Base-by-base conservation (phyloP, 805 yeast species). In the Vanderwaltozyma yarrowii region DNA sequence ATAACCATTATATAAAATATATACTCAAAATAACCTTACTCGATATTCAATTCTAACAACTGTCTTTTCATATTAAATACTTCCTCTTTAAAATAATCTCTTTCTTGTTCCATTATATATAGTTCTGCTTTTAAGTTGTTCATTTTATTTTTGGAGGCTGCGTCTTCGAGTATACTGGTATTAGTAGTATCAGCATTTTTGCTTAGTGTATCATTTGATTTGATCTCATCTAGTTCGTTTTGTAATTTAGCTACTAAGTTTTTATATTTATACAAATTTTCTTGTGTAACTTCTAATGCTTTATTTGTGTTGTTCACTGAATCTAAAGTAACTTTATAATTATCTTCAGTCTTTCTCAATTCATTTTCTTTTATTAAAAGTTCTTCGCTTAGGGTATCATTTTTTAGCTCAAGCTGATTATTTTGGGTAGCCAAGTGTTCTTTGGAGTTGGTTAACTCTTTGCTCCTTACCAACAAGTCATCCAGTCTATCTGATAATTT, bases 51-150 rank as follows among this genome's bases (percentile, higher is more conserved):
- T 8, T 7, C 21, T 10, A 34, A 25, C 17, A 80, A 59, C 48
- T 73, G 73, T 55, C 80, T 80, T 60, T 80, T 79, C 54, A 80
- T 62, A 0, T 65, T 49, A 24, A 74, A 54, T 13, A 78, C 73
- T 41, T 70, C 77, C 17, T 76, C 80, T 52, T 76, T 79, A 56
- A 83, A 65, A 49, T 78, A 81, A 52, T 86, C 92, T 46, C 94
- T 71, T 60, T 86, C 96, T 60, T 85, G 89, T 50, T 77, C 78
- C 46, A 80, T 71, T 39, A 86, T 81, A 50, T 73, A 80, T 46
- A 86, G 65, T 55, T 85, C 94, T 4, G 95, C 95, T 51, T 84
- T 83, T 49, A 86, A 63, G 49, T 86, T 95, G 49, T 82, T 77
- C 32, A 86, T 71, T 60, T 79, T 82, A 65, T 85, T 69, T 44